Percentiles rank a stretch among this genome's conserved stretches.
Conservation (phyloP, 2,329 filamentous ascomycete species). For the Xylaria sp. region DNA sequence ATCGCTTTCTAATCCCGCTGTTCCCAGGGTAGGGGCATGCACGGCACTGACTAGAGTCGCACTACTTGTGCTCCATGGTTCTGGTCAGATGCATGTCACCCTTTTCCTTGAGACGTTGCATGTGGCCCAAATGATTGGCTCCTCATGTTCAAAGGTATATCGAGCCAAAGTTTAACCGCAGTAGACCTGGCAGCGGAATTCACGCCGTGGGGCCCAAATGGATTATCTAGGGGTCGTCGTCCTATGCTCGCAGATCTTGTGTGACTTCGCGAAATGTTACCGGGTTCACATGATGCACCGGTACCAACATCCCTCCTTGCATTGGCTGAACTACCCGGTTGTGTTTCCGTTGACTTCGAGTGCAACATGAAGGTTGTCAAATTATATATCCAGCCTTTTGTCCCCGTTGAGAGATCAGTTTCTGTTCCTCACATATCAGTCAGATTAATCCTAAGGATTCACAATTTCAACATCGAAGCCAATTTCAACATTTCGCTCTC, state of each 20-base stretch:
- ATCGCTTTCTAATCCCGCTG: not conserved
- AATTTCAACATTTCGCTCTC: constrained; percentile 36
- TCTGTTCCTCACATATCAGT: constrained; percentile 5
- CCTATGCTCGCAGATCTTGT: not conserved
- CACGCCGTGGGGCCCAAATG: not conserved
- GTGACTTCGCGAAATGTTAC: not conserved
- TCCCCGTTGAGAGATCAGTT: not conserved
- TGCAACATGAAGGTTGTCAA: constrained; percentile 2
- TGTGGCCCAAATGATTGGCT: constrained; percentile 41
- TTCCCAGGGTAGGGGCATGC: not conserved
- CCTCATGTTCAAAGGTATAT: constrained; percentile 8
- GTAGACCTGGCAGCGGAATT: constrained; percentile 10
- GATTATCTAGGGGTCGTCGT: not conserved
- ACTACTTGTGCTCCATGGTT: not conserved
- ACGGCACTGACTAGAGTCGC: constrained; percentile 1
- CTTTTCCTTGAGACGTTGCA: constrained; percentile 23
- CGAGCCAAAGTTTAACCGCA: constrained; percentile 5
- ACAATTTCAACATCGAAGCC: constrained; percentile 16
- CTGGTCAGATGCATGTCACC: constrained; percentile 15
- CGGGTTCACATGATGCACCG: constrained; percentile 1
- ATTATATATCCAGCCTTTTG: constrained; percentile 20
- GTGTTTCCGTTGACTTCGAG: not conserved
- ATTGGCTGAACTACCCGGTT: constrained; percentile 8
- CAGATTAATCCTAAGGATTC: constrained; percentile 5
- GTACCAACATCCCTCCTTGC: not conserved